Evolutionary conservation across 2,329 filamentous ascomycete genomes (phyloP).

Genomic region (Parascedosporium putredinis): DNA sequence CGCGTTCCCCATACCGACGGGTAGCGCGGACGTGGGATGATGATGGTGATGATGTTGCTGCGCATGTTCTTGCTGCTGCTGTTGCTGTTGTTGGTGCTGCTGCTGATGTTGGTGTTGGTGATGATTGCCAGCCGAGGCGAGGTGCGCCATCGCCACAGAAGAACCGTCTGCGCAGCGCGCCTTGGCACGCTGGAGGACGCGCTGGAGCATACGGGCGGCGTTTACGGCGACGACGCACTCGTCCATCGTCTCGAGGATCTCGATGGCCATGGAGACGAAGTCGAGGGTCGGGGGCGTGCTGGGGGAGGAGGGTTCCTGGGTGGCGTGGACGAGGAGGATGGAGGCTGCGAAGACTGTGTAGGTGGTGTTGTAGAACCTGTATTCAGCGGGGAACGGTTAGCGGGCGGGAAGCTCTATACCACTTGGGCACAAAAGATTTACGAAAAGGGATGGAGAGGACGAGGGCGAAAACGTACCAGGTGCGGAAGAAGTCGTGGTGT

Average conservation of each 20-base stretch:
- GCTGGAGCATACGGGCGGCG: constrained; percentile 17
- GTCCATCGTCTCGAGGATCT: constrained; percentile 17
- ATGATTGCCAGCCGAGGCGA: too few relatives aligned
- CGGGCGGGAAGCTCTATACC: too few relatives aligned
- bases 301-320: constrained; percentile 12
- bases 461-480: constrained; percentile 14
- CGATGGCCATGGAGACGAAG: constrained; percentile 16
- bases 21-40: not conserved
- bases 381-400: not conserved
- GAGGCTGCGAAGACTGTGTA: constrained; percentile 20
- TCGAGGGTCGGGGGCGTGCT: constrained; percentile 13
- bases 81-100: too few relatives aligned
- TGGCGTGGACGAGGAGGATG: constrained; percentile 18
- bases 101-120: too few relatives aligned
- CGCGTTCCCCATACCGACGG: not conserved
- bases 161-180: constrained; percentile 1
- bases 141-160: too few relatives aligned
- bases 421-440: not conserved
- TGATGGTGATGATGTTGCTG: too few relatives aligned
- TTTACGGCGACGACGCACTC: constrained; percentile 18
- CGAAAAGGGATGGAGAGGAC: not conserved
- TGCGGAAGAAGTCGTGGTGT: constrained; percentile 20
- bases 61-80: too few relatives aligned
- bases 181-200: constrained; percentile 13
- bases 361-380: constrained; percentile 21